These are phyloP conservation scores for Eragrostis nindensis DNA, from an alignment of 176 grass and related monocot genomes.

Conservation along the genomic window DNA sequence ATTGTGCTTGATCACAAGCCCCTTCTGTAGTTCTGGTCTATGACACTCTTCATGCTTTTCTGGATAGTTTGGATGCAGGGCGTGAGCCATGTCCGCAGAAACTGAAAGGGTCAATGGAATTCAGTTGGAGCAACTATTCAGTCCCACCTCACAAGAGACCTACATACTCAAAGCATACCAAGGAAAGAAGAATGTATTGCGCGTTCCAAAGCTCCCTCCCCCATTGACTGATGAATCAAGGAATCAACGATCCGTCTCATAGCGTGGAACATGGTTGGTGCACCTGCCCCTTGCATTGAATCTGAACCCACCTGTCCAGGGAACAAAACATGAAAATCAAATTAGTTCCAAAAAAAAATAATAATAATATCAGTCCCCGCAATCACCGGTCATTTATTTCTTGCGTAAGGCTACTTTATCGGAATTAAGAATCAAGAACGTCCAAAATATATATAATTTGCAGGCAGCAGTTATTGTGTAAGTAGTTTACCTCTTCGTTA, in stretches of 20 bases:
- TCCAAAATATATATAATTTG: not conserved
- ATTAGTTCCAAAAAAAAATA: slow-evolving; percentile 3
- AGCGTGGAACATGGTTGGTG: slow-evolving; percentile 91
- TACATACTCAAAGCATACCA: slow-evolving; percentile 51
- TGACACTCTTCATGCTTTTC: slow-evolving; percentile 95
- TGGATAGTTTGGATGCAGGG: slow-evolving; percentile 84
- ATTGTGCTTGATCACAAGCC: slow-evolving; percentile 95
- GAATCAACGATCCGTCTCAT: slow-evolving; percentile 80
- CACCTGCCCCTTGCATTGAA: slow-evolving; percentile 91
- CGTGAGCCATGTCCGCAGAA: slow-evolving; percentile 95
- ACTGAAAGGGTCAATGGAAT: slow-evolving; percentile 49
- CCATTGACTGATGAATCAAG: slow-evolving; percentile 74
- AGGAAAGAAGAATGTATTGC: slow-evolving; percentile 92
- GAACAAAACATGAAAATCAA: not conserved
- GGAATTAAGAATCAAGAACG: not conserved
- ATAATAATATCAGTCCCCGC: not conserved
- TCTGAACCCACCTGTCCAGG: slow-evolving; percentile 79
- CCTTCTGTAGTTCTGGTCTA: slow-evolving; percentile 83
- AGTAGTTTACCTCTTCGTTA: slow-evolving; percentile 84
- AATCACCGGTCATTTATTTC: not conserved
- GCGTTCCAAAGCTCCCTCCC: slow-evolving; percentile 83
- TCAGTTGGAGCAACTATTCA: slow-evolving; percentile 4
- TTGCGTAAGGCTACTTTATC: not conserved
- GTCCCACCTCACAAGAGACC: not conserved
- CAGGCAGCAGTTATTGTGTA: not conserved